phyloP scores from a whole-genome alignment of 2,329 filamentous ascomycete genomes.

The Leptographium lundbergii region DNA sequence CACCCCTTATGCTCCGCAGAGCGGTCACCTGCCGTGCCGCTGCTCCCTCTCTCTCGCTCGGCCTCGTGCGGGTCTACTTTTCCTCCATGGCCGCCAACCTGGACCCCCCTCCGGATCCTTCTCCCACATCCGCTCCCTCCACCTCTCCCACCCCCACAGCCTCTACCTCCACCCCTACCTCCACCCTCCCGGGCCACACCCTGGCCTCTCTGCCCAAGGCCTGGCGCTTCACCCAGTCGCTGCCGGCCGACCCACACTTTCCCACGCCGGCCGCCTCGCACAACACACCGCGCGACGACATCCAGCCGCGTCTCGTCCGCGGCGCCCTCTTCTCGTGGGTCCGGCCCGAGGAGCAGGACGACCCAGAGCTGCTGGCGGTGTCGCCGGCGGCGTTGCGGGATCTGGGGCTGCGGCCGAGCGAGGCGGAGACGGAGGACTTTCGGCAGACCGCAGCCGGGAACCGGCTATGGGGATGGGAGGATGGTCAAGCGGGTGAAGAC shows the following conservation, averaged over 20 bases:
- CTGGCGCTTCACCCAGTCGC: slow-evolving; percentile 49
- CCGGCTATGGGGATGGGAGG: slow-evolving; percentile 66
- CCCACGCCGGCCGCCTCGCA: slow-evolving; percentile 75
- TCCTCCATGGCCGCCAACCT: background rate
- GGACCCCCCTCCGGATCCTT: background rate
- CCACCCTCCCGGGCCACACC: slow-evolving; percentile 19
- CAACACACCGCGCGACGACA: slow-evolving; percentile 60
- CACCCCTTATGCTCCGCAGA: slow-evolving; percentile 4
- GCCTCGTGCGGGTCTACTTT: background rate
- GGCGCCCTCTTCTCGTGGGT: slow-evolving; percentile 85
- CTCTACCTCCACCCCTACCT: background rate
- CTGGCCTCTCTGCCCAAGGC: slow-evolving; percentile 49
- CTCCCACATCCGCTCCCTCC: background rate
- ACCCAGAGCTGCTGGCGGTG: slow-evolving; percentile 69
- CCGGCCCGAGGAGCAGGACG: slow-evolving; percentile 58
- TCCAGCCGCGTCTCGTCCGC: slow-evolving; percentile 73
- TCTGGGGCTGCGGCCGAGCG: slow-evolving; percentile 58
- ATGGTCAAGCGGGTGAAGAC: background rate
- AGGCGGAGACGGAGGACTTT: slow-evolving; percentile 63
- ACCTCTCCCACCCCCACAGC: too few relatives aligned
- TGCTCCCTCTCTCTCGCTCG: background rate
- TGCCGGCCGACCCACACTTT: slow-evolving; percentile 67
- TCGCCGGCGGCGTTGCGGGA: slow-evolving; percentile 69
- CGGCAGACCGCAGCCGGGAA: slow-evolving; percentile 69
- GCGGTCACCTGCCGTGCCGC: slow-evolving; percentile 1